These are phyloP conservation scores for Purshia tridentata DNA, from an alignment of 306 rosid species.

Conservation along the genomic window DNA sequence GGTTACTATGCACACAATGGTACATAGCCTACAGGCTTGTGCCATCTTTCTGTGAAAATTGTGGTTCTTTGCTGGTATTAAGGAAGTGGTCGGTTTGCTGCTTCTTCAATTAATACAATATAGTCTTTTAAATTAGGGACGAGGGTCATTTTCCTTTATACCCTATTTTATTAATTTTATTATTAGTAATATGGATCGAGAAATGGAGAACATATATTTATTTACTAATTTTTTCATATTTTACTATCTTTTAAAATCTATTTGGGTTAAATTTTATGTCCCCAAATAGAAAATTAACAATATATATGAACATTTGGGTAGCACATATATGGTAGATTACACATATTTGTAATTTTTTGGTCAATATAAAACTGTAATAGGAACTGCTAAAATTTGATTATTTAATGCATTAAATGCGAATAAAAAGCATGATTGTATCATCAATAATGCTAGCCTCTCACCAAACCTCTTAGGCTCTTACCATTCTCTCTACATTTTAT, in stretches of 20 bases:
- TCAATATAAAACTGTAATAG: not conserved
- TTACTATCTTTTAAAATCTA: no score
- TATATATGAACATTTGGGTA: no score
- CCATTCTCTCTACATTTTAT: no score
- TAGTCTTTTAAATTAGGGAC: constrained; percentile 21
- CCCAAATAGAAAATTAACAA: no score
- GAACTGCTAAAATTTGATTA: not conserved
- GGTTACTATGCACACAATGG: constrained; percentile 41
- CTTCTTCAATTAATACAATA: constrained; percentile 41
- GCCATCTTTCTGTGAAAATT: constrained; percentile 20
- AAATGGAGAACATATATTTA: not conserved
- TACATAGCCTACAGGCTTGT: constrained; percentile 24
- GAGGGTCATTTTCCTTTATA: constrained; percentile 20
- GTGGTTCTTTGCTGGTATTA: constrained; percentile 53
- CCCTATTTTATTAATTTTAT: not conserved
- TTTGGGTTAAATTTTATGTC: no score
- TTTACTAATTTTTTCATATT: no score
- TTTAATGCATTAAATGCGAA: not conserved
- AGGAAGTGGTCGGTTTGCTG: constrained; percentile 73
- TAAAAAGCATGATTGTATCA: not conserved
- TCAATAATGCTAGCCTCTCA: not conserved
- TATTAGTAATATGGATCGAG: no score
- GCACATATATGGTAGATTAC: no score
- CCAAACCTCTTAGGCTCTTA: no score
- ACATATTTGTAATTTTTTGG: not conserved